Base-by-base conservation (phyloP, 1,139 yeast species). In the Eremothecium cymbalariae region DNA sequence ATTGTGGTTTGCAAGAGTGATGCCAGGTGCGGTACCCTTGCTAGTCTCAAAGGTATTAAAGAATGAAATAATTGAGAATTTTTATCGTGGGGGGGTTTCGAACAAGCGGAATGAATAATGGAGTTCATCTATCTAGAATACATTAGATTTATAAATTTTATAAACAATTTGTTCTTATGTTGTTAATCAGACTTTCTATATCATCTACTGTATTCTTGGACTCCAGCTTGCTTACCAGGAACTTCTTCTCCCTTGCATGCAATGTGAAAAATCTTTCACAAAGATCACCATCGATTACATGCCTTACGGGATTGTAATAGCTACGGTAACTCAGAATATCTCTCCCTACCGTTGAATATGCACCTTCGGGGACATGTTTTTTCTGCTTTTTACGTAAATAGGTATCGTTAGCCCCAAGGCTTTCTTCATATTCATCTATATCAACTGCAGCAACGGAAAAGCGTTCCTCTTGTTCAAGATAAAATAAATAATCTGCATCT, bases 211-310 rank as follows among this genome's bases (percentile, higher is more conserved):
- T 25, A 4, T 32, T 14, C 6, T 41, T 37, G n/a, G n/a, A n/a
- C 8, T 40, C 41, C 6, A 45, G 25, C 3, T 41, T 35, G 9
- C 42, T 37, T 21, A 45, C 43, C 8, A 54, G 33, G 11, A 42
- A 29, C 5, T 36, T 31, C 32, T 51, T 53, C 31, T 51, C 56
- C 15, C 41, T 28, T 1, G 39, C 28, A 2, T 43, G 34, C 12
- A 50, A 29, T 6, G 25, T 28, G 15, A 46, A 24, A 27, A 44
- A 53, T 9, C 38, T 34, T 48, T 85, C 96, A 34, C 90, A 64
- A 18, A 84, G 63, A 55, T 90, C 97, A 8, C 98, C 98, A 57
- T 90, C 97, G 29, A 90, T 68, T 2, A 83, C 77, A 36, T 75
- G 70, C 45, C 77, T 78, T 5, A 70, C 73, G 0, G 96, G 95